These are phyloP conservation scores for Craspedostauros australis DNA, from an alignment of 108 stramenopile genomes.

Conservation along the genomic window DNA sequence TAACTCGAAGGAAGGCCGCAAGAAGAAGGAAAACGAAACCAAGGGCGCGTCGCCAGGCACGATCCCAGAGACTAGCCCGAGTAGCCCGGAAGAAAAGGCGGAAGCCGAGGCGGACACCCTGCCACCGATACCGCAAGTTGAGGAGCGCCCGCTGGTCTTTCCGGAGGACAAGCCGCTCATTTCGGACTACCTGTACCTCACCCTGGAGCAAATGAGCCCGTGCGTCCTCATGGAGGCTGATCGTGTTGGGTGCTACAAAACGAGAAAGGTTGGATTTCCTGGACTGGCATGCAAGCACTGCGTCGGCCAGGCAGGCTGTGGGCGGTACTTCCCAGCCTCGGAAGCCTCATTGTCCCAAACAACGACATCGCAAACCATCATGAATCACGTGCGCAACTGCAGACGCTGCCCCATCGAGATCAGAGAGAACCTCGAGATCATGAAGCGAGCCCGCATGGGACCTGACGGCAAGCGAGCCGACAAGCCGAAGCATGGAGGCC, in stretches of 20 bases:
- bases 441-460: slow-evolving; percentile 71
- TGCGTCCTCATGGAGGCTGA: slow-evolving; percentile 68
- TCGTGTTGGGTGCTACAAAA: slow-evolving; percentile 67
- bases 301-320: slow-evolving; percentile 80
- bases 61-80: slow-evolving; percentile 11
- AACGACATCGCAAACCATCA: slow-evolving; percentile 79
- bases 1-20: slow-evolving; percentile 38
- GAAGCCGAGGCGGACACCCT: not conserved
- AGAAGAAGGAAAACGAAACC: slow-evolving; percentile 32
- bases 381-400: slow-evolving; percentile 86
- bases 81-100: not conserved
- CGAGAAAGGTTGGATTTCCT: slow-evolving; percentile 69
- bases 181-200: slow-evolving; percentile 75
- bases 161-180: slow-evolving; percentile 58
- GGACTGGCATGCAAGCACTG: slow-evolving; percentile 84
- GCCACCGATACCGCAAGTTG: slow-evolving; percentile 31
- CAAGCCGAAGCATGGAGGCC: slow-evolving; percentile 82
- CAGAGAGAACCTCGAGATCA: slow-evolving; percentile 73
- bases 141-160: slow-evolving; percentile 57
- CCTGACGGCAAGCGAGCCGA: slow-evolving; percentile 59
- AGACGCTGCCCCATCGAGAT: slow-evolving; percentile 76
- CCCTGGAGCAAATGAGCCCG: slow-evolving; percentile 81
- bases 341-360: slow-evolving; percentile 87
- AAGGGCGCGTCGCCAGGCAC: slow-evolving; percentile 16
- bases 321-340: slow-evolving; percentile 80